Conservation (phyloP, 805 yeast genomes). For the Ogataea glucozyma region DNA sequence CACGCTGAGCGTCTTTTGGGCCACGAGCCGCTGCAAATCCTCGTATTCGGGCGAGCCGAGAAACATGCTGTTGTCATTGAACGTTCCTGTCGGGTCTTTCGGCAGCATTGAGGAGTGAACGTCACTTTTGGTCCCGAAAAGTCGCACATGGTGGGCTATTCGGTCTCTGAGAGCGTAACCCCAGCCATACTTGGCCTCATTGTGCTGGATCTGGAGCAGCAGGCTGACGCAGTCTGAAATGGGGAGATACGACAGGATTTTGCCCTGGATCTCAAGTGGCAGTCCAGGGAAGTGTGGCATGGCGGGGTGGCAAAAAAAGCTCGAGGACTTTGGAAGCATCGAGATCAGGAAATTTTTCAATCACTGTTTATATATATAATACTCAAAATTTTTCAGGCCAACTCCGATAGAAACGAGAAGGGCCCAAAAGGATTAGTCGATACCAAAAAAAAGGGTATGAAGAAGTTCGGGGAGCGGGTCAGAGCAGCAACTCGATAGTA, state of each 20-base stretch:
- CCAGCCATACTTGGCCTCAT: constrained; percentile 13
- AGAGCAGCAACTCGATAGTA: too few relatives aligned
- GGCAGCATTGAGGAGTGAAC: constrained; percentile 4
- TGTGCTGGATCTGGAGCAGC: constrained; percentile 4
- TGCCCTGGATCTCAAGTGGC: constrained; percentile 17
- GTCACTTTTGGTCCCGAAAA: constrained; percentile 11
- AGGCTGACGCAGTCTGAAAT: constrained; percentile 10
- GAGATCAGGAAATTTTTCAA: too few relatives aligned
- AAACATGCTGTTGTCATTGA: constrained; percentile 7
- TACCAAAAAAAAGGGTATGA: too few relatives aligned
- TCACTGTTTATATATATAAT: too few relatives aligned
- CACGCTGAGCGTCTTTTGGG: background rate
- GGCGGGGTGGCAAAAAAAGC: too few relatives aligned
- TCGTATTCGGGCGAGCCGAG: constrained; percentile 8
- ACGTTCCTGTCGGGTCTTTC: constrained; percentile 6
- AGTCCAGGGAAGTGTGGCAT: too few relatives aligned
- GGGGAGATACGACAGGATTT: constrained; percentile 10
- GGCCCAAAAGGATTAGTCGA: too few relatives aligned
- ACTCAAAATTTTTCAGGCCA: too few relatives aligned
- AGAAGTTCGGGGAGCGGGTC: too few relatives aligned
- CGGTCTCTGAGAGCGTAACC: constrained; percentile 9
- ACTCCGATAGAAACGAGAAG: too few relatives aligned
- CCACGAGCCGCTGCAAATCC: constrained; percentile 6
- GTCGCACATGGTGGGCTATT: constrained; percentile 8
- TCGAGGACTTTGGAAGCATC: too few relatives aligned